These are phyloP conservation scores for Theobroma cacao DNA, from an alignment of 345 rosid genomes.

Conservation along the genomic window DNA sequence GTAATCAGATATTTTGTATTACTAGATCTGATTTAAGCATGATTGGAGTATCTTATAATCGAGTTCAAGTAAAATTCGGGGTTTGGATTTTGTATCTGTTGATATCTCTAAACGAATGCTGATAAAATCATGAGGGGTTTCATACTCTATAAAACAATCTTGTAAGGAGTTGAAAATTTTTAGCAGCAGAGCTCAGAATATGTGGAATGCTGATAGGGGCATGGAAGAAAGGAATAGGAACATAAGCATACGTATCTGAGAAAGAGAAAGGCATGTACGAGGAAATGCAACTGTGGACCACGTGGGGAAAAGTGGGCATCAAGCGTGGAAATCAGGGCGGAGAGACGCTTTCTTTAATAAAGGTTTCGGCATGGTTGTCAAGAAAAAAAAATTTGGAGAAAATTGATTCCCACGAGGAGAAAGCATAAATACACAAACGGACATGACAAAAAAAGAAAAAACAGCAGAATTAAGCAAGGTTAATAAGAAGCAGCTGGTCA, in stretches of 20 bases:
- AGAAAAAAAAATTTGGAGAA: not conserved
- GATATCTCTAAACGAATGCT: too few relatives aligned
- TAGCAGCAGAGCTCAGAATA: too few relatives aligned
- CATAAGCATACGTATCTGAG: not conserved
- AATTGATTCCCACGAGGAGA: not conserved
- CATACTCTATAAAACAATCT: too few relatives aligned
- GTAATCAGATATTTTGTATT: too few relatives aligned
- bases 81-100: too few relatives aligned
- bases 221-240: too few relatives aligned
- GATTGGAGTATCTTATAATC: too few relatives aligned
- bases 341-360: not conserved
- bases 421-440: not conserved
- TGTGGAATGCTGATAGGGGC: too few relatives aligned
- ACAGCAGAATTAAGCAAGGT: not conserved
- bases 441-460: not conserved
- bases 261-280: not conserved
- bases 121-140: too few relatives aligned
- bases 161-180: too few relatives aligned
- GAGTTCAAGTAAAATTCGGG: too few relatives aligned
- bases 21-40: too few relatives aligned
- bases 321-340: not conserved
- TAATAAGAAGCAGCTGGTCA: constrained; percentile 24
- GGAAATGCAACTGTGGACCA: not conserved
- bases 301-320: not conserved
- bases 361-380: not conserved